A percentile compares a stretch with the other conserved stretches of the same genome.
phyloP scores from a whole-genome alignment of 2,329 filamentous ascomycete genomes.

The Cytospora paraplurivora region DNA sequence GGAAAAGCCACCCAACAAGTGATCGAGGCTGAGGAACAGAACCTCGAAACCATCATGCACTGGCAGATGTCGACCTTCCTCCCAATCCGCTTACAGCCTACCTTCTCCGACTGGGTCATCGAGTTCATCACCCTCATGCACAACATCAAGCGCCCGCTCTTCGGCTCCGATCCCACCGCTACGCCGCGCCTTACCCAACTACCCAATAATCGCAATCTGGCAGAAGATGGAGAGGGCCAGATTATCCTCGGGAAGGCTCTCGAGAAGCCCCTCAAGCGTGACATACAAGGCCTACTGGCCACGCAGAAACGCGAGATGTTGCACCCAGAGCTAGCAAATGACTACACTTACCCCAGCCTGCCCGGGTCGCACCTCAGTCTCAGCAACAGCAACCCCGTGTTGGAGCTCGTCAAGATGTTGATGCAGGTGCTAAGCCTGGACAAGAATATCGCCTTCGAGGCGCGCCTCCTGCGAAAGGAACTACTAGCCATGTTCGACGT shows the following conservation, averaged over 20 bases:
- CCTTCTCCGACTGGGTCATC: slow-evolving; percentile 90
- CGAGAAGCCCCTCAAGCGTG: slow-evolving; percentile 87
- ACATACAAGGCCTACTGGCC: slow-evolving; percentile 78
- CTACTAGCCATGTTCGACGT: slow-evolving; percentile 89
- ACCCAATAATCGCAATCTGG: slow-evolving; percentile 55
- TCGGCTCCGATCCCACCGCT: slow-evolving; percentile 49
- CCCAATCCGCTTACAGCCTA: slow-evolving; percentile 74
- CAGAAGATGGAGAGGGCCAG: slow-evolving; percentile 61
- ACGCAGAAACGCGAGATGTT: slow-evolving; percentile 87
- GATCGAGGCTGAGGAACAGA: slow-evolving; percentile 70
- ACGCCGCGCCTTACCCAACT: slow-evolving; percentile 62
- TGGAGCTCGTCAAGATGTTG: slow-evolving; percentile 89
- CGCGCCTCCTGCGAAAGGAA: slow-evolving; percentile 84
- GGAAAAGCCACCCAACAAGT: slow-evolving; percentile 89
- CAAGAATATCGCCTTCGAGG: slow-evolving; percentile 87
- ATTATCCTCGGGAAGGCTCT: slow-evolving; percentile 79
- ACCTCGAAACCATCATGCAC: slow-evolving; percentile 91
- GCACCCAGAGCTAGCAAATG: slow-evolving; percentile 82
- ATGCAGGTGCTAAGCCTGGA: slow-evolving; percentile 92
- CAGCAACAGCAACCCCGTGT: slow-evolving; percentile 64
- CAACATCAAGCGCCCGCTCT: slow-evolving; percentile 69
- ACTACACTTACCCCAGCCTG: slow-evolving; percentile 83
- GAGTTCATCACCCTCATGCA: slow-evolving; percentile 98
- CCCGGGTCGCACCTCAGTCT: slow-evolving; percentile 66
- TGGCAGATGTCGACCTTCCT: slow-evolving; percentile 96